Base-by-base conservation (phyloP, 2,329 filamentous ascomycete genomes). In the Ceratocystiopsis brevicomis region DNA sequence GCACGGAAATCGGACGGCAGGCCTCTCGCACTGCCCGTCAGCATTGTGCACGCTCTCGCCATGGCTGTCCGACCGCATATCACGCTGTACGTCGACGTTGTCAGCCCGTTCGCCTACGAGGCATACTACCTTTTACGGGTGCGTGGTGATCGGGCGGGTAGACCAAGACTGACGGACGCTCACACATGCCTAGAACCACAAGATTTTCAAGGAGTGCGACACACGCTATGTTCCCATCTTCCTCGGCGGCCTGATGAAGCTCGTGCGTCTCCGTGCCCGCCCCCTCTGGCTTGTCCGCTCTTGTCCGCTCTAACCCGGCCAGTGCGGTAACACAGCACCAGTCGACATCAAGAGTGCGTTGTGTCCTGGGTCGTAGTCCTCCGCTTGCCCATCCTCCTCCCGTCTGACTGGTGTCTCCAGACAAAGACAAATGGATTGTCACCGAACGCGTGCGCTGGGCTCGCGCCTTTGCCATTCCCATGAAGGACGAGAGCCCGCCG, bases 31-130 rank as follows among this genome's bases (percentile, higher is more conserved):
- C 25, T 11, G 25, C 25, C 19, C 25, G 25, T 30, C 25, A 30
- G 8, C 25, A 30, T 9, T 21, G 19, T 21, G 10, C 25, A 30
- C 25, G 10, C 25, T 30, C 6, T 30, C 25, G 25, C 25, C 25
- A 30, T 30, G 25, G 25, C 25, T 30, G 25, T 9, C 25, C 25
- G 25, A 11, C 48, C 54, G 17, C 57, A 54, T 45, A 60, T 63
- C 41, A 61, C 54, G 3, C 54, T 62, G 35, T 63, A 58, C 44
- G 51, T 63, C 10, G 61, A 64, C 50, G 53, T 55, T 35, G 58
- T 63, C 43, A 61, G 59, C 44, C 61, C 61, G 1, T 63, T 63
- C 47, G 56, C 56, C 3, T 63, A 63, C 44, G 50, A 56, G 44
- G 60, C 58, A 4, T 62, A 59, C 45, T 49, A 63, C 43, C 50